Evolutionary conservation across 2,329 filamentous ascomycete species (phyloP), one percentile per base, ranked within the genome.

Genomic region (Xylariaceae sp.): DNA sequence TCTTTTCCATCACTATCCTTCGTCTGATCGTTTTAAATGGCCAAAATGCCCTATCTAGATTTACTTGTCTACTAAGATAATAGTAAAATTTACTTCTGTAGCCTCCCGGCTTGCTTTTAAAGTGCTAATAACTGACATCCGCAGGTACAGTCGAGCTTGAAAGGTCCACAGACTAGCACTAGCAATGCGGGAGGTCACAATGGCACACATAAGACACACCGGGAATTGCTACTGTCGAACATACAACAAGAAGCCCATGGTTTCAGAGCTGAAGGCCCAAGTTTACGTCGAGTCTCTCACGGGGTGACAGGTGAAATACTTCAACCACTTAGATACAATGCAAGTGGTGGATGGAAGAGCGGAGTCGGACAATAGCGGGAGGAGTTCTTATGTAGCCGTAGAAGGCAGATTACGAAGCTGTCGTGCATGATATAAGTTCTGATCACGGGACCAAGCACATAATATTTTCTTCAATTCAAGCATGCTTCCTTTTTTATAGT

Each of bases 251-350:
- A 33, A 10, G 9, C 6, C 18, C 11, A 41, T 30, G 42, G 46
- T 3, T 26, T 53, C 18, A 13, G 32, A 47, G 13, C 27, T 30
- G 30, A 47, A 32, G 18, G 7, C 10, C 26, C 35, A 35, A 32
- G 48, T 20, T 45, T 46, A 15, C 53, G 49, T 27, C 33, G 33
- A 39, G 48, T 57, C 4, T 57, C 57, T 18, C 53, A 57, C 13
- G 57, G 47, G 13, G 53, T 43, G 3, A 56, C 50, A 27, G 48
- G 41, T 15, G 58, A 62, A 29, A 53, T 53, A 29, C 41, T 62
- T 11, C 44, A 50, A 30, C 46, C 54, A 18, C 35, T 50, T 4
- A 57, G 43, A 20, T 55, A 61, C 21, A 50, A 59, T 11, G 49
- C 44, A 20, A 56, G 49, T 40, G 41, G 40, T 30, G 45, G 20